A percentile compares a stretch with the other conserved stretches of the same genome.
phyloP scores from a whole-genome alignment of 768 basidiomycete genomes.

The Lanmaoa pseudosensibilis region DNA sequence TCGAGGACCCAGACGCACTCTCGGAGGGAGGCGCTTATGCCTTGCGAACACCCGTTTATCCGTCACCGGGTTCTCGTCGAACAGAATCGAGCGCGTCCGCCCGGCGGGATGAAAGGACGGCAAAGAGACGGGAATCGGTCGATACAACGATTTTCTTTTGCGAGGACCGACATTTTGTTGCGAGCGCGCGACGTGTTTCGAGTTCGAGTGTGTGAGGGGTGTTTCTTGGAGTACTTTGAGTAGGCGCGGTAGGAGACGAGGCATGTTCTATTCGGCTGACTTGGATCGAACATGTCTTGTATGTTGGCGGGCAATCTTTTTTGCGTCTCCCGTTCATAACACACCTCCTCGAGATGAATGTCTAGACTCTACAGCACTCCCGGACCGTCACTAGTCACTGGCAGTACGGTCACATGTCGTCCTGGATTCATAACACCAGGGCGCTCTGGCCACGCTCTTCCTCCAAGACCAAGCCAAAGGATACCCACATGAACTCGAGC shows the following conservation, averaged over 20 bases:
- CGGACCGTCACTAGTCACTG: not conserved
- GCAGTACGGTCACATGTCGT: conserved; percentile 22
- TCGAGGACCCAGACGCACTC: conserved; percentile 34
- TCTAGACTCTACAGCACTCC: not conserved
- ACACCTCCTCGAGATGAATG: not conserved
- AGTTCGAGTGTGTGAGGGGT: conserved; percentile 5
- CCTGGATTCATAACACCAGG: conserved; percentile 32
- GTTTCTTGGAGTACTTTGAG: conserved; percentile 40
- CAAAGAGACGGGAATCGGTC: conserved; percentile 31
- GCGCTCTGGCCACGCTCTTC: conserved; percentile 35
- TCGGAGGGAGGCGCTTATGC: conserved; percentile 61
- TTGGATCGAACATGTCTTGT: not conserved
- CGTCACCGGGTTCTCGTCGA: conserved; percentile 60
- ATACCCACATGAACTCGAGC: conserved; percentile 16
- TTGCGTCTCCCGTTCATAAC: not conserved
- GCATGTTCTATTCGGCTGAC: conserved; percentile 42
- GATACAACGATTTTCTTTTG: conserved; percentile 36
- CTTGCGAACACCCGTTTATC: conserved; percentile 46
- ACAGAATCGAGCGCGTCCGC: conserved; percentile 57
- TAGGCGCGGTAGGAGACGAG: conserved; percentile 71
- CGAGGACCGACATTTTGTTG: conserved; percentile 6
- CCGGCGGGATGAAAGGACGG: conserved; percentile 49
- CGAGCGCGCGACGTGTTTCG: conserved; percentile 14
- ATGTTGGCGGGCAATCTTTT: not conserved
- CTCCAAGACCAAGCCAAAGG: conserved; percentile 23